Percentiles rank a stretch among this genome's conserved stretches.
Evolutionary conservation across 169 alveolate genomes (phyloP).

Genomic region (Plasmodium adleri): DNA sequence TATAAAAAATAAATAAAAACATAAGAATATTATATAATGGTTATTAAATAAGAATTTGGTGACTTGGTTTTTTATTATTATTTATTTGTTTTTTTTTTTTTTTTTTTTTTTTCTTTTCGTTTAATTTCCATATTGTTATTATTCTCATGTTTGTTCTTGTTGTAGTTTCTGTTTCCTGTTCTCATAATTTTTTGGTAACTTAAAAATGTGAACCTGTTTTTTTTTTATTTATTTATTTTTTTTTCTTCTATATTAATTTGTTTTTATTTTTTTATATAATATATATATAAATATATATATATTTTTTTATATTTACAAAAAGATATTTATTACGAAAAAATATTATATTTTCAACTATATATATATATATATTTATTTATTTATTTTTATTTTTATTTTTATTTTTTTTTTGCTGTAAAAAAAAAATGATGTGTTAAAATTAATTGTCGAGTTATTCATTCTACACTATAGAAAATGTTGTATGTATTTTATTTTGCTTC

Average conservation of each 20-base stretch:
- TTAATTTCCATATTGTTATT: no score
- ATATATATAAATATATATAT: no score
- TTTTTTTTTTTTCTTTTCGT: not conserved
- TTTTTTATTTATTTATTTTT: constrained; percentile 17
- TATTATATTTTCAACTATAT: no score
- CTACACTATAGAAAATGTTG: no score
- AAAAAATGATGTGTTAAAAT: not conserved
- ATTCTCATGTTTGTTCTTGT: not conserved
- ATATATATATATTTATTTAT: no score
- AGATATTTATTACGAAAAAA: no score
- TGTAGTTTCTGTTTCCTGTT: constrained; percentile 15
- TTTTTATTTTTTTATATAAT: no score
- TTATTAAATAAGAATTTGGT: not conserved
- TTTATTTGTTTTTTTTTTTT: not conserved
- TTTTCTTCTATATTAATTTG: constrained; percentile 3
- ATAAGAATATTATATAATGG: not conserved
- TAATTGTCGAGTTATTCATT: no score
- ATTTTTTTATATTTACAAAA: no score
- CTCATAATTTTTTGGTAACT: constrained; percentile 19
- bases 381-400: no score
- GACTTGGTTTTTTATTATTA: not conserved
- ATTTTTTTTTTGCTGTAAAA: not conserved
- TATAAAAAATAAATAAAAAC: not conserved
- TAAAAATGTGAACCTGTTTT: not conserved
- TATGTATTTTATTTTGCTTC: no score